A percentile compares a stretch with the other conserved stretches of the same genome.
Evolutionary conservation across 495 filamentous ascomycete genomes (phyloP).

Genomic region (Oidiodendron maius): DNA sequence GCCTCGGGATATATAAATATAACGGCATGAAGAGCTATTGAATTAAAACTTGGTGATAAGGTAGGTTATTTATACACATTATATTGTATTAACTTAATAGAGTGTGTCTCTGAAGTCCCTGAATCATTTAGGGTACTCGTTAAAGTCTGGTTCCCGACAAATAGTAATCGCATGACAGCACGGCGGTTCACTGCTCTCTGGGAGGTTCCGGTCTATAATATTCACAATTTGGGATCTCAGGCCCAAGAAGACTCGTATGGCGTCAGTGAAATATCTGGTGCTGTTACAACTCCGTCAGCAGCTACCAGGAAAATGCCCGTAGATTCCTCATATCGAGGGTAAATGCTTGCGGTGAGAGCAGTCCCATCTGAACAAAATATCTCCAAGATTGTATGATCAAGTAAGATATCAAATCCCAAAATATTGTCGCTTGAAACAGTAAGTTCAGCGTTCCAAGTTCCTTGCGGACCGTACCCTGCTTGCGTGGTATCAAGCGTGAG

Average conservation of each 20-base stretch:
- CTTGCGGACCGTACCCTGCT: slow-evolving; percentile 14
- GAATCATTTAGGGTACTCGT: too few relatives aligned
- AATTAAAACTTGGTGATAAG: too few relatives aligned
- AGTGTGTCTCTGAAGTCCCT: too few relatives aligned
- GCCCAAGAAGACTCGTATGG: background rate
- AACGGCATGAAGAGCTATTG: too few relatives aligned
- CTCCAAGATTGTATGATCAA: slow-evolving; percentile 14
- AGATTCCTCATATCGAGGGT: slow-evolving; percentile 10
- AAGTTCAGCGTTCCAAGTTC: slow-evolving; percentile 4
- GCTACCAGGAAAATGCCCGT: background rate
- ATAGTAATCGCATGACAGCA: too few relatives aligned
- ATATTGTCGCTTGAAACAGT: background rate
- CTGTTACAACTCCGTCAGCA: background rate
- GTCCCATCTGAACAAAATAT: slow-evolving; percentile 15
- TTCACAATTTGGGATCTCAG: too few relatives aligned
- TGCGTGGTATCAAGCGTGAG: slow-evolving; percentile 14
- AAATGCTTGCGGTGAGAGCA: slow-evolving; percentile 6
- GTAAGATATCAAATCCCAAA: slow-evolving; percentile 6
- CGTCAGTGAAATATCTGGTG: background rate
- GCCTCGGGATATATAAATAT: too few relatives aligned
- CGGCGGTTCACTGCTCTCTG: too few relatives aligned
- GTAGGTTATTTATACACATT: too few relatives aligned
- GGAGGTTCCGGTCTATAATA: too few relatives aligned
- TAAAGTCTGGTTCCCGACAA: too few relatives aligned
- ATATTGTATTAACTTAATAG: too few relatives aligned